Evolutionary conservation across 2,329 filamentous ascomycete species (phyloP).

Genomic region (Fusarium globosum): DNA sequence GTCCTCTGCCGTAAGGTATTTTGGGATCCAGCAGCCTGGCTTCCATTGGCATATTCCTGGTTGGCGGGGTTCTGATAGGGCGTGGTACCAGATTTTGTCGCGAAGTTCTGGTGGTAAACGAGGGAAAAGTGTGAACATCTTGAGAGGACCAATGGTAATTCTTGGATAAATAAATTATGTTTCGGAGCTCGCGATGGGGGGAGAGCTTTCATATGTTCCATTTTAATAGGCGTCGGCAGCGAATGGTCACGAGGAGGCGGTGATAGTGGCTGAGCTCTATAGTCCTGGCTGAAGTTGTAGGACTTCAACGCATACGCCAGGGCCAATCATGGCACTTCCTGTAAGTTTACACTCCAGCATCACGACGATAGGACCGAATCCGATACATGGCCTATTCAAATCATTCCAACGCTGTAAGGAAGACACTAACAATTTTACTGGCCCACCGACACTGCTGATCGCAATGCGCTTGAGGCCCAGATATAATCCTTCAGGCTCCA

Average conservation of each 20-base stretch:
- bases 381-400: not conserved
- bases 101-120: constrained; percentile 16
- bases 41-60: not conserved
- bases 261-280: not conserved
- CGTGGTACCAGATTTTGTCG: constrained; percentile 13
- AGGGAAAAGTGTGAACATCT: constrained; percentile 9
- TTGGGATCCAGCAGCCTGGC: constrained; percentile 9
- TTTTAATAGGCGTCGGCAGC: not conserved
- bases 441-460: not conserved
- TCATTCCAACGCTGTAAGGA: not conserved
- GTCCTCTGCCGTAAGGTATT: not conserved
- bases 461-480: not conserved
- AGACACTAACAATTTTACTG: not conserved
- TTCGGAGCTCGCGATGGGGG: rapidly evolving
- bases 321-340: not conserved
- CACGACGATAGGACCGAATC: not conserved
- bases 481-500: constrained; percentile 5
- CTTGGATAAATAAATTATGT: rapidly evolving
- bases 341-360: too few relatives aligned
- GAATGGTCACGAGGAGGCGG: not conserved
- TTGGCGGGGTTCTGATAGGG: not conserved
- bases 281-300: not conserved
- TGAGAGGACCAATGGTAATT: not conserved
- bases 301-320: not conserved
- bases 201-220: not conserved